A percentile compares a stretch with the other conserved stretches of the same genome.
These are phyloP conservation scores for Diplodia intermedia DNA, from an alignment of 2,329 filamentous ascomycete species.

Conservation along the genomic window DNA sequence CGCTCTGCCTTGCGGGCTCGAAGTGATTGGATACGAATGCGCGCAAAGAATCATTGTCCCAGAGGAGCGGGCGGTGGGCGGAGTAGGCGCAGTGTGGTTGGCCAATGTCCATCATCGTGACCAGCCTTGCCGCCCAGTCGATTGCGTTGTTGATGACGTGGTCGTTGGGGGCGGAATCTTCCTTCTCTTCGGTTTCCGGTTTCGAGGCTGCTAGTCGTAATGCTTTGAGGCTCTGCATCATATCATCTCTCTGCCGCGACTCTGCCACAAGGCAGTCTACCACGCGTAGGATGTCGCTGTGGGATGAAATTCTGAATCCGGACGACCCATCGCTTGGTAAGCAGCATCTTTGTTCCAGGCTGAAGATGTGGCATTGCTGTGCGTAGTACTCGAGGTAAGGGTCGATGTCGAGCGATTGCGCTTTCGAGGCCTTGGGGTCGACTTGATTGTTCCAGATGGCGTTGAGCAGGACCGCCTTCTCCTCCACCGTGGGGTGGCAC, in stretches of 20 bases:
- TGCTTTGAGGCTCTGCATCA: neutral
- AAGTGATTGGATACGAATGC: neutral
- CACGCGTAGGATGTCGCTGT: neutral
- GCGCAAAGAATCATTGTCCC: neutral
- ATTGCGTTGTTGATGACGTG: conserved; percentile 10
- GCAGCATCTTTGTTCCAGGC: neutral
- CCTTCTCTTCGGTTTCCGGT: neutral
- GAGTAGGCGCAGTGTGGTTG: conserved; percentile 6
- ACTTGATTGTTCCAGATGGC: neutral
- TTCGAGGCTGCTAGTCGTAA: neutral
- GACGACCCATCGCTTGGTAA: neutral
- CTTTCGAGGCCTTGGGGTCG: neutral
- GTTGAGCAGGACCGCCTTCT: neutral
- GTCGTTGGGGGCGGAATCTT: neutral
- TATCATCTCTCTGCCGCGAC: neutral
- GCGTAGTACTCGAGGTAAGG: conserved; percentile 12
- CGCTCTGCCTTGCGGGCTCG: neutral
- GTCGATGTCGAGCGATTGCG: neutral
- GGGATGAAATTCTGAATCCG: neutral
- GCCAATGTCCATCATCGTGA: conserved; percentile 20
- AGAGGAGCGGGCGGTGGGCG: neutral
- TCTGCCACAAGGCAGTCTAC: neutral
- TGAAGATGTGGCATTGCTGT: conserved; percentile 14
- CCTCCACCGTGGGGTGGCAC: neutral
- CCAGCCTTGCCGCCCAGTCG: conserved; percentile 1